Conservation (phyloP, 2,329 filamentous ascomycete species). For the Fusarium sp. region DNA sequence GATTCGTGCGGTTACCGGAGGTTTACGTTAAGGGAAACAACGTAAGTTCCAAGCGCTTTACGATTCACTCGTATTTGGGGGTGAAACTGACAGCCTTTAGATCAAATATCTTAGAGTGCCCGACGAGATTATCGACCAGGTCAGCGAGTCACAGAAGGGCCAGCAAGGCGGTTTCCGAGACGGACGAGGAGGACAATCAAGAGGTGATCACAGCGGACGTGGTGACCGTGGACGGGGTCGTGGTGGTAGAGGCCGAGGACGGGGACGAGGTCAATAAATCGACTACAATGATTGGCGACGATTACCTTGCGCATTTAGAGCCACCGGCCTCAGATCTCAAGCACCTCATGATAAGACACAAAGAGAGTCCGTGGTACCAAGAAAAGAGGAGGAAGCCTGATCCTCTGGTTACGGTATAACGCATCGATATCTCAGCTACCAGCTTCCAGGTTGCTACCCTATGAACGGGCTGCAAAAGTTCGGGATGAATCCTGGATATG, state of each 20-base stretch:
- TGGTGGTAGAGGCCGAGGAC: constrained; percentile 56
- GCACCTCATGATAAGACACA: constrained; percentile 5
- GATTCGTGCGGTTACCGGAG: constrained; percentile 91
- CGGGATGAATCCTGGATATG: constrained; percentile 6
- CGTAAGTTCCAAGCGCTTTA: constrained; percentile 65
- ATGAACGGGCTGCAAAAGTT: constrained; percentile 18
- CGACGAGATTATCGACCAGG: constrained; percentile 94
- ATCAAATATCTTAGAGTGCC: constrained; percentile 98
- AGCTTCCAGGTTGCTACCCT: constrained; percentile 17
- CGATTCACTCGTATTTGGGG: background rate
- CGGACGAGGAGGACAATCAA: constrained; percentile 70
- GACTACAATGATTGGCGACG: constrained; percentile 8
- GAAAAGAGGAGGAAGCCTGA: constrained; percentile 16
- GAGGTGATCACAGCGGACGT: constrained; percentile 70
- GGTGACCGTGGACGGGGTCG: constrained; percentile 59
- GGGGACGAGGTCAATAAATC: constrained; percentile 53
- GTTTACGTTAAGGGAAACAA: constrained; percentile 98
- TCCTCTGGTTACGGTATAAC: constrained; percentile 18
- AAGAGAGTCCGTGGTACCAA: constrained; percentile 7
- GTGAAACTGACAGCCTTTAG: constrained; percentile 61
- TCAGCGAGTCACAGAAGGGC: constrained; percentile 90
- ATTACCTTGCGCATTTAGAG: constrained; percentile 15
- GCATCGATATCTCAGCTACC: constrained; percentile 9
- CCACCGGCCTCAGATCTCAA: constrained; percentile 4
- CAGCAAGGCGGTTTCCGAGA: constrained; percentile 74